Percentiles rank a stretch among this genome's conserved stretches.
These are phyloP conservation scores for Salicornia ramosissima DNA, from an alignment of 148 eudicot genomes.

Conservation along the genomic window DNA sequence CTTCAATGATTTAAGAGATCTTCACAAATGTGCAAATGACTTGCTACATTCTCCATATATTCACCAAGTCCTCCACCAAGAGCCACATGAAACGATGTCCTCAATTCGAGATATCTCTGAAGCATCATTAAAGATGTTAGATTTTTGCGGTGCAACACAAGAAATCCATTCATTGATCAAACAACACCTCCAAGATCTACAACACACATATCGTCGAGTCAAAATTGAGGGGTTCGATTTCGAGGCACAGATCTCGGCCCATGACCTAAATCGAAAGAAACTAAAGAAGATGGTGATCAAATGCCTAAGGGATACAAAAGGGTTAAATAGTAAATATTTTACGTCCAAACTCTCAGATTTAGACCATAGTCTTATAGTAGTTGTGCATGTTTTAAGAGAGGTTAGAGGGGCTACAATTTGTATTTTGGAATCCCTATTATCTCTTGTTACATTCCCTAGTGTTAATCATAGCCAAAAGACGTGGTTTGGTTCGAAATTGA, in stretches of 20 bases:
- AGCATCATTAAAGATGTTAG: constrained; percentile 45
- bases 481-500: constrained; percentile 31
- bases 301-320: constrained; percentile 40
- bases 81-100: constrained; percentile 33
- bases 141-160: constrained; percentile 44
- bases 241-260: constrained; percentile 31
- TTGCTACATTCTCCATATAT: constrained; percentile 43
- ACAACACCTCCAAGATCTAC: constrained; percentile 50
- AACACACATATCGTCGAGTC: constrained; percentile 37
- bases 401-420: constrained; percentile 48
- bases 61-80: constrained; percentile 34
- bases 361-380: constrained; percentile 45
- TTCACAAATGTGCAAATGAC: constrained; percentile 58
- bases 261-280: constrained; percentile 36
- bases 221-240: constrained; percentile 14
- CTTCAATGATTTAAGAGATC: constrained; percentile 46
- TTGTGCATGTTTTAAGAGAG: constrained; percentile 57
- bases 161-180: constrained; percentile 45
- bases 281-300: constrained; percentile 50
- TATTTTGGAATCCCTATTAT: constrained; percentile 47
- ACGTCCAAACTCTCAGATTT: constrained; percentile 22
- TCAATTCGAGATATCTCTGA: constrained; percentile 45
- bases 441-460: constrained; percentile 34
- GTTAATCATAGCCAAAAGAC: constrained; percentile 21
- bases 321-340: constrained; percentile 26